These are phyloP conservation scores for Colletotrichum australisinense DNA, from an alignment of 2,329 filamentous ascomycete genomes.

Conservation along the genomic window DNA sequence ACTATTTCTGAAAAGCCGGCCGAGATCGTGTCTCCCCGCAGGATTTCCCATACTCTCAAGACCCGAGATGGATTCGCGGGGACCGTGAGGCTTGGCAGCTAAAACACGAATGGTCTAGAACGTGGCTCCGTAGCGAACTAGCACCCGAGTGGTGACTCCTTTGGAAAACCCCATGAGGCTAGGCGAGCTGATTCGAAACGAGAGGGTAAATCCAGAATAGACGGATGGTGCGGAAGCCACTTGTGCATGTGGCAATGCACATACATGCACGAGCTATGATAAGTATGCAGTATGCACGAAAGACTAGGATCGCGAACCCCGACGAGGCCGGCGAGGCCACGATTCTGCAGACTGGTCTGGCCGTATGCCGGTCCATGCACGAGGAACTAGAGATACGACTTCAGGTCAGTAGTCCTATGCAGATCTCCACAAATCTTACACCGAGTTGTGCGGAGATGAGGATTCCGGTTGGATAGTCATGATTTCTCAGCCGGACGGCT, in stretches of 20 bases:
- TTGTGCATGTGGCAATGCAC: conserved; percentile 13
- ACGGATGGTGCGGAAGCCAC: background rate
- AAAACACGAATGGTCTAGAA: conserved; percentile 10
- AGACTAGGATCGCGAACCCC: background rate
- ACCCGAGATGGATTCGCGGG: background rate
- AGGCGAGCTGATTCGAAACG: background rate
- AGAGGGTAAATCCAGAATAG: background rate
- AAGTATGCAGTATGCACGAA: background rate
- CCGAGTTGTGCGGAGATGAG: background rate
- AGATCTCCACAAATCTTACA: conserved; percentile 11
- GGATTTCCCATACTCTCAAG: background rate
- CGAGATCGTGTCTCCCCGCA: background rate
- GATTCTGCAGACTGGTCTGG: background rate
- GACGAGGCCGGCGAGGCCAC: background rate
- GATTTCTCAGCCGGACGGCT: background rate
- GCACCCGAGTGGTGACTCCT: conserved; percentile 9
- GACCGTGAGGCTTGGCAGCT: background rate
- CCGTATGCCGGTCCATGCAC: conserved; percentile 1
- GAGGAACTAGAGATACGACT: background rate
- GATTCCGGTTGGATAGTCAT: background rate
- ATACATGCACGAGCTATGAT: background rate
- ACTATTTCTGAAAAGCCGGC: background rate
- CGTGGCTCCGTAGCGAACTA: background rate
- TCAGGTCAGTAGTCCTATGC: conserved; percentile 1
- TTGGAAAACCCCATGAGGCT: background rate